phyloP scores from a whole-genome alignment of 129 eudicot genomes.

The Centrapalus pauciflorus region DNA sequence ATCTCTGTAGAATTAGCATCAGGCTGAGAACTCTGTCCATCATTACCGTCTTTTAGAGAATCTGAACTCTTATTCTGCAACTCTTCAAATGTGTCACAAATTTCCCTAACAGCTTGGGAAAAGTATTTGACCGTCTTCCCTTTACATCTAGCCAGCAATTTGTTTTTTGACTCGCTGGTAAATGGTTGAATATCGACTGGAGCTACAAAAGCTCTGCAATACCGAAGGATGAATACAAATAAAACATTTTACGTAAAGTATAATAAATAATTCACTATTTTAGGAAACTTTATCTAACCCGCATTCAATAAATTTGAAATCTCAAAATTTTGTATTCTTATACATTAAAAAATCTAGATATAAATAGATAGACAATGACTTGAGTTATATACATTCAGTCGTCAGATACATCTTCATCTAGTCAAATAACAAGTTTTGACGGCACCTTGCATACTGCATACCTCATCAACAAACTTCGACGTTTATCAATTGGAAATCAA shows the following conservation, averaged over 20 bases:
- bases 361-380: neutral
- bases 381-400: neutral
- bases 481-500: neutral
- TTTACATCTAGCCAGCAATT: constrained; percentile 50
- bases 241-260: neutral
- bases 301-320: neutral
- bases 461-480: neutral
- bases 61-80: constrained; percentile 34
- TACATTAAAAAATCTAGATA: neutral
- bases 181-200: constrained; percentile 72
- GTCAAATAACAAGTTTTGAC: neutral
- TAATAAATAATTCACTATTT: neutral
- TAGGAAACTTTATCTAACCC: neutral
- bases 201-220: constrained; percentile 85
- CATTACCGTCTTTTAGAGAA: constrained; percentile 36
- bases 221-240: constrained; percentile 10
- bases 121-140: constrained; percentile 66
- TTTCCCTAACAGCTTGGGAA: constrained; percentile 73
- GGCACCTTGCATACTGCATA: neutral
- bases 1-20: constrained; percentile 38
- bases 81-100: constrained; percentile 56
- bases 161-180: constrained; percentile 53
- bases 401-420: neutral
- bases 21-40: constrained; percentile 35
- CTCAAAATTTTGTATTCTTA: constrained; percentile 4